These are phyloP conservation scores for Penicillium parvum DNA, from an alignment of 495 filamentous ascomycete species.

Conservation along the genomic window DNA sequence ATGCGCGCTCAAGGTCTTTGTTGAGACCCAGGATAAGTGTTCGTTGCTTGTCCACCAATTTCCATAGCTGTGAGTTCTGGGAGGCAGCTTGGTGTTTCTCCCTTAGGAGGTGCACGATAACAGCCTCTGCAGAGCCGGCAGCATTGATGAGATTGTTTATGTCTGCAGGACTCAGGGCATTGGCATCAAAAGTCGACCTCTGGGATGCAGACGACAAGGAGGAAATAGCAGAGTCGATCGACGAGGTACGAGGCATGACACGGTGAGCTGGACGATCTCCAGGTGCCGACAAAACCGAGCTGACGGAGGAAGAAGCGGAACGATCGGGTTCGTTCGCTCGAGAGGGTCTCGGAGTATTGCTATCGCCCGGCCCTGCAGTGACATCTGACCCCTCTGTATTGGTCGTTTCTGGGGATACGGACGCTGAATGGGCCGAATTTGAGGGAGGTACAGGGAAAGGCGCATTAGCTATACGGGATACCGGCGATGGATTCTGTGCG, in stretches of 20 bases:
- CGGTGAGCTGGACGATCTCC: conserved; percentile 38
- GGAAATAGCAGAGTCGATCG: conserved; percentile 92
- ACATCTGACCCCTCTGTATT: conserved; percentile 19
- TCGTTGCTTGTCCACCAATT: conserved; percentile 91
- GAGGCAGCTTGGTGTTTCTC: conserved; percentile 84
- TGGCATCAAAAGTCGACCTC: conserved; percentile 59
- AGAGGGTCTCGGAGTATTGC: conserved; percentile 21
- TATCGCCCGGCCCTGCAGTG: conserved; percentile 15
- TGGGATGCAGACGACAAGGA: conserved; percentile 69
- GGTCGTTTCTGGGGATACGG: conserved; percentile 15
- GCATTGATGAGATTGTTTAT: conserved; percentile 70
- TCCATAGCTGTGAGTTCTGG: conserved; percentile 92
- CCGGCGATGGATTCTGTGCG: conserved; percentile 19
- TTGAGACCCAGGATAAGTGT: conserved; percentile 91
- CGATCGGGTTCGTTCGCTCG: conserved; percentile 27
- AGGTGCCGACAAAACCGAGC: conserved; percentile 27
- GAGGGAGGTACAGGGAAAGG: conserved; percentile 29
- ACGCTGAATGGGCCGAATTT: conserved; percentile 15
- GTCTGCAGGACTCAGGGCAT: conserved; percentile 49
- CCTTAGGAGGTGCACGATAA: conserved; percentile 81
- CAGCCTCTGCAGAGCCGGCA: conserved; percentile 84
- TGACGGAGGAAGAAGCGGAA: conserved; percentile 33
- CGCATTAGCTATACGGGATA: conserved; percentile 31
- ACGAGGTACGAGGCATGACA: conserved; percentile 71
- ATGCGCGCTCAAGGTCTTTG: conserved; percentile 83